Evolutionary conservation across 2,329 filamentous ascomycete genomes (phyloP), one percentile per base, ranked within the genome.

Genomic region (Trichoderma arundinaceum): DNA sequence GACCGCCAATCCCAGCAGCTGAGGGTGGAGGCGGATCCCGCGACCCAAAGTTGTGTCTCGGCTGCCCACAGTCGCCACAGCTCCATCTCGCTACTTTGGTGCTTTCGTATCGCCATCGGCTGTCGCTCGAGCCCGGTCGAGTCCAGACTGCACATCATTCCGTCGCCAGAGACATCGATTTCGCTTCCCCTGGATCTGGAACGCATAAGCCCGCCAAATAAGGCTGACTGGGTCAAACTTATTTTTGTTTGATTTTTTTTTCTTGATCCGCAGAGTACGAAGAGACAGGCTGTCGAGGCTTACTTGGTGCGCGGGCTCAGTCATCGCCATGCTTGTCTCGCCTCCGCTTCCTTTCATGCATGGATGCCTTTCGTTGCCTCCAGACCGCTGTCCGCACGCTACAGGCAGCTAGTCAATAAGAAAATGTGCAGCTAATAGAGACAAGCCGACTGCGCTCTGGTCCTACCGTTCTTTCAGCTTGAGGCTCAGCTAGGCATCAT

Each of bases 401-500:
- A 51, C 52, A 57, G 43, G 39, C 49, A 54, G 60, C 60, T 64
- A 57, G 44, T 19, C 41, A 4, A 46, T 38, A 17, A 44, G 35
- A 22, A 33, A 33, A 32, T 32, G 51, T 64, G 61, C 61, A 64
- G 44, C 61, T 52, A 64, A 64, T 64, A 32, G 43, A 43, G n/a
- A 58, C 7, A 38, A 39, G 51, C 61, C 41, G 52, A n/a, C 61
- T 15, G 22, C 33, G 7, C n/a, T 48, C 32, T 56, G 52, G 61
- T 57, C 52, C 61, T 57, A 64, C 44, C 52, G 49, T 32, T 22
- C 60, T 39, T 43, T 62, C 48, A 38, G 48, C 60, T 63, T 28
- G 22, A 65, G 62, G 62, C 62, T 65, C 43, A 52, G 54, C 62
- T 52, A 53, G 53, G 53, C 54, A 58, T 59, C 46, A 59, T 38